Percentiles rank a stretch among this genome's conserved stretches.
These are phyloP conservation scores for Botryobasidium botryosum DNA, from an alignment of 768 basidiomycete species.

Conservation along the genomic window DNA sequence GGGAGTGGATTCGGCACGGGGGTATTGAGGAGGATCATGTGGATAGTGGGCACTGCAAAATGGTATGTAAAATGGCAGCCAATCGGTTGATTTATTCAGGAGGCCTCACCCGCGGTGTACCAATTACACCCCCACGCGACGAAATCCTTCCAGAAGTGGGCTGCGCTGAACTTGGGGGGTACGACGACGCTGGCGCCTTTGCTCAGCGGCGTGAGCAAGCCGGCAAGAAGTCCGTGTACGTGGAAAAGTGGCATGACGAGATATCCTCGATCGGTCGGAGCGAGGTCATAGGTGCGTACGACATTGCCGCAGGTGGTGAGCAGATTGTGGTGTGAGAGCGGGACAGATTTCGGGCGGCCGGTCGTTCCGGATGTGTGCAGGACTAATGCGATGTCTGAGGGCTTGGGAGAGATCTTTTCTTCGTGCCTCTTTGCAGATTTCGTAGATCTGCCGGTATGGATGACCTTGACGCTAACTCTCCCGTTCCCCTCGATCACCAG, in stretches of 20 bases:
- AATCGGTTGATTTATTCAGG: not conserved
- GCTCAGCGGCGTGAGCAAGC: conserved; percentile 38
- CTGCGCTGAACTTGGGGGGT: conserved; percentile 36
- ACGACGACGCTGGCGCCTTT: conserved; percentile 40
- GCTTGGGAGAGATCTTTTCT: conserved; percentile 14
- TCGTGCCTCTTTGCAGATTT: not conserved
- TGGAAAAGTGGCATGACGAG: conserved; percentile 42
- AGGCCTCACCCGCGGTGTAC: no score
- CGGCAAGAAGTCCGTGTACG: conserved; percentile 42
- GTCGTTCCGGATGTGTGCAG: conserved; percentile 45
- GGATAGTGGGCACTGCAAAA: conserved; percentile 24
- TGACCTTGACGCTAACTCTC: conserved; percentile 1
- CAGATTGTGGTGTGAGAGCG: conserved; percentile 21
- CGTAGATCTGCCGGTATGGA: not conserved
- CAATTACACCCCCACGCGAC: conserved; percentile 28
- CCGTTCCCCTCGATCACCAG: conserved; percentile 3
- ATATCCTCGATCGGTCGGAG: conserved; percentile 18
- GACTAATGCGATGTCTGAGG: conserved; percentile 35
- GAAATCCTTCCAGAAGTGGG: conserved; percentile 32
- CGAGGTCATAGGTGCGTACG: conserved; percentile 20
- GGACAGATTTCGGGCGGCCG: conserved; percentile 23
- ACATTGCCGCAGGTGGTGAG: conserved; percentile 20
- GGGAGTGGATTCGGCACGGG: conserved; percentile 19
- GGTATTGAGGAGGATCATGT: conserved; percentile 20
- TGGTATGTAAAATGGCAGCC: conserved; percentile 14